A percentile compares a stretch with the other conserved stretches of the same genome.
These are phyloP conservation scores for Cryptococcus wingfieldii DNA, from an alignment of 1,284 basidiomycete species.

Conservation along the genomic window DNA sequence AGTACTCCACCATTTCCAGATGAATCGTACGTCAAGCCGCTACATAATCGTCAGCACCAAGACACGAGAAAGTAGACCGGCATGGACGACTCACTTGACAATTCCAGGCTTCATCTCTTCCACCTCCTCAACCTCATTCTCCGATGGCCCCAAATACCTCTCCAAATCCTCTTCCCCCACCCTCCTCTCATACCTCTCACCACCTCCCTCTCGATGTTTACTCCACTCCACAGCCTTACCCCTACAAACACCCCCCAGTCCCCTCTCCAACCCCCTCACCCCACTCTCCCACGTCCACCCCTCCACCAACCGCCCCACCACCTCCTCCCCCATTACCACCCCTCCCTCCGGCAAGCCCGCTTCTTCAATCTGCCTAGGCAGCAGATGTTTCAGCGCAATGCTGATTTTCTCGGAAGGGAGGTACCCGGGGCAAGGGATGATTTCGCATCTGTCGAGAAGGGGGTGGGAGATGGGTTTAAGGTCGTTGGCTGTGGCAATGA, in stretches of 20 bases:
- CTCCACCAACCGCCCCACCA: conserved; percentile 82
- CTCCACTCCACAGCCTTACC: conserved; percentile 83
- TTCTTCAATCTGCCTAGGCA: conserved; percentile 87
- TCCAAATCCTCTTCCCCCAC: conserved; percentile 74
- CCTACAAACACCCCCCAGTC: conserved; percentile 77
- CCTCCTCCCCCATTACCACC: conserved; percentile 64
- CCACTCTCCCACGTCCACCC: conserved; percentile 96
- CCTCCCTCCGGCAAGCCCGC: conserved; percentile 77
- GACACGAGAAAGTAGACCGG: background rate
- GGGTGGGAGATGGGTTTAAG: conserved; percentile 94
- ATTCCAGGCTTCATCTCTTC: conserved; percentile 33
- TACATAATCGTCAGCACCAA: background rate
- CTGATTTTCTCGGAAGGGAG: conserved; percentile 91
- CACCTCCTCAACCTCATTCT: conserved; percentile 58
- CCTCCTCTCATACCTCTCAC: conserved; percentile 56
- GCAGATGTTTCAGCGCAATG: conserved; percentile 84
- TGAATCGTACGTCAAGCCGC: conserved; percentile 46
- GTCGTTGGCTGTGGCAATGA: conserved; percentile 80
- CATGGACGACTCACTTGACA: conserved; percentile 31
- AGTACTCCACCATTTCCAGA: conserved; percentile 82
- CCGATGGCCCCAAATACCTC: conserved; percentile 72
- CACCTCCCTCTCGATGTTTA: conserved; percentile 20
- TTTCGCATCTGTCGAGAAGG: conserved; percentile 90
- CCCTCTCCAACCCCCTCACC: conserved; percentile 82
- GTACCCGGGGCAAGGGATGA: conserved; percentile 92